phyloP scores from a whole-genome alignment of 257 asterid genomes.

The Capsicum chinense region DNA sequence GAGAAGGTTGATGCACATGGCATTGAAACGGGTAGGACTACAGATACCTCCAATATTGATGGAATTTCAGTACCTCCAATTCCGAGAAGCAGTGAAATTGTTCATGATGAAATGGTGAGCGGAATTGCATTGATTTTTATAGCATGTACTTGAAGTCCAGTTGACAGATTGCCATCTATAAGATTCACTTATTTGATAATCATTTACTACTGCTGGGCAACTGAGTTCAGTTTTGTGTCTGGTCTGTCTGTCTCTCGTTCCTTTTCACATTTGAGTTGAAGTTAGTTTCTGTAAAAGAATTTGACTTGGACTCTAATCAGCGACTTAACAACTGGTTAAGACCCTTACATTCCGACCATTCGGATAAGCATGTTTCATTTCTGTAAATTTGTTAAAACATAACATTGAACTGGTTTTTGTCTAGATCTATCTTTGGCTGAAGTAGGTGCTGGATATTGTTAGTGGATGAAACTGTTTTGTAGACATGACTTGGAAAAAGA shows the following conservation, averaged over 20 bases:
- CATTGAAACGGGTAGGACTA: slow-evolving; percentile 34
- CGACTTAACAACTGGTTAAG: not conserved
- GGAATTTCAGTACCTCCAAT: slow-evolving; percentile 38
- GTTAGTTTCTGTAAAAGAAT: not conserved
- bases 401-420: not conserved
- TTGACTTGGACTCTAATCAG: not conserved
- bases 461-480: not conserved
- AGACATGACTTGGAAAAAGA: not conserved
- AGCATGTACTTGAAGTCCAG: not conserved
- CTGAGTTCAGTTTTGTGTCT: not conserved
- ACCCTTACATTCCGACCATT: not conserved
- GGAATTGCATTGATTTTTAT: slow-evolving; percentile 21
- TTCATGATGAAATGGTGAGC: slow-evolving; percentile 46
- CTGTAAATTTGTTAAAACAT: not conserved
- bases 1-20: slow-evolving; percentile 31
- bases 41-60: slow-evolving; percentile 38
- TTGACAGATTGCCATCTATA: not conserved
- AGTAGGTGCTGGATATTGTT: slow-evolving; percentile 19
- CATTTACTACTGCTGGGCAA: not conserved
- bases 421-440: not conserved
- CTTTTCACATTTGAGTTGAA: slow-evolving; percentile 12
- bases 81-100: slow-evolving; percentile 36
- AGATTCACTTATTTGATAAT: not conserved
- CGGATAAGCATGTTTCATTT: not conserved
- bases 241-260: not conserved